Conservation (phyloP, 768 basidiomycete species). For the Tricholoma matsutake region DNA sequence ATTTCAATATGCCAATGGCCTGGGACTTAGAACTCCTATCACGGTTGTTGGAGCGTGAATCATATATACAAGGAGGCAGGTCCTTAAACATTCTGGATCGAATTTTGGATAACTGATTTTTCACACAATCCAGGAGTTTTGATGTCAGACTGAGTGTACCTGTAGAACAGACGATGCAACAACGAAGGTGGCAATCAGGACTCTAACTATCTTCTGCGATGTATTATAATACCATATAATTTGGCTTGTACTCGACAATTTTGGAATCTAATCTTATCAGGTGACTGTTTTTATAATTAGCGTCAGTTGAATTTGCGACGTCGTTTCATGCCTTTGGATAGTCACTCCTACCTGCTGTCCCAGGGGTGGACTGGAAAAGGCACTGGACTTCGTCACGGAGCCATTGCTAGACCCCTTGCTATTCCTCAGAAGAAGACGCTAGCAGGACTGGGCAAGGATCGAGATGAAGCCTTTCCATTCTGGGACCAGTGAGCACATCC, state of each 20-base stretch:
- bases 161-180: background rate
- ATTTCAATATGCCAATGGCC: constrained; percentile 70
- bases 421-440: constrained; percentile 83
- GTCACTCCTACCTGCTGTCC: constrained; percentile 65
- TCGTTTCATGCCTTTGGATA: constrained; percentile 60
- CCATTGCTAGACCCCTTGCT: constrained; percentile 71
- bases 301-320: background rate
- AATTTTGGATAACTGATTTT: background rate
- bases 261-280: background rate
- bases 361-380: constrained; percentile 92
- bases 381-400: constrained; percentile 78
- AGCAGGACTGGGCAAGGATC: constrained; percentile 86
- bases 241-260: background rate
- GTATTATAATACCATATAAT: background rate
- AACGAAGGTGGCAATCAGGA: background rate
- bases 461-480: constrained; percentile 95
- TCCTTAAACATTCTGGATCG: background rate
- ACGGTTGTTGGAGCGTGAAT: constrained; percentile 6
- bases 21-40: constrained; percentile 18
- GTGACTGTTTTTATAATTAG: no score
- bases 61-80: background rate
- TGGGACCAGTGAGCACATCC: constrained; percentile 85
- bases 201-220: background rate
- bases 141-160: background rate
- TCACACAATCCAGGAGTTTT: no score